A percentile compares a stretch with the other conserved stretches of the same genome.
Evolutionary conservation across 108 stramenopile species (phyloP).

Genomic region (Nannochloropsis gaditana): DNA sequence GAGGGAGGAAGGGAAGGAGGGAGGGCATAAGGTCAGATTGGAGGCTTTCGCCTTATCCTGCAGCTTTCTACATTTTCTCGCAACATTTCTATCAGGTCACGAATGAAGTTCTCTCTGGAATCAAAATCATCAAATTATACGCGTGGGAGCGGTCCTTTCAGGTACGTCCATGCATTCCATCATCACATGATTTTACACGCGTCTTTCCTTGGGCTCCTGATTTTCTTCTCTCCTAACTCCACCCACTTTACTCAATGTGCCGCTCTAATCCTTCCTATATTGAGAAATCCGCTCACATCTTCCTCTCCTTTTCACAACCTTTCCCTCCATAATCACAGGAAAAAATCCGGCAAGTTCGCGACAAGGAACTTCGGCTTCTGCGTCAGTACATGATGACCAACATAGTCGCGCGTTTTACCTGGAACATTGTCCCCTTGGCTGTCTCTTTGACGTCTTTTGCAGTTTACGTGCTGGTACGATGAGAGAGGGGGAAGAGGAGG

Average conservation of each 20-base stretch:
- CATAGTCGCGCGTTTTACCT: slow-evolving; percentile 44
- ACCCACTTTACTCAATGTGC: no score
- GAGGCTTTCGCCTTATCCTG: neutral
- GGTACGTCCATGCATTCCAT: no score
- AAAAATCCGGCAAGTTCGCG: slow-evolving; percentile 52
- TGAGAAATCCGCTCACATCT: neutral
- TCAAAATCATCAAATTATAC: slow-evolving; percentile 87
- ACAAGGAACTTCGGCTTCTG: slow-evolving; percentile 63
- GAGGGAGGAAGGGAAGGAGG: neutral
- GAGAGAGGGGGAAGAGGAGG: neutral
- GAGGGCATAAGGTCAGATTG: neutral
- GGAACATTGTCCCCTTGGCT: slow-evolving; percentile 60
- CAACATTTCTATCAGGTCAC: slow-evolving; percentile 43
- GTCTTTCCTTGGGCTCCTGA: neutral
- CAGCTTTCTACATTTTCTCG: neutral
- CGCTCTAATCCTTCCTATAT: neutral
- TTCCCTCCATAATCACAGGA: neutral
- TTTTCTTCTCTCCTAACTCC: neutral
- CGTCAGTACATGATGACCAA: slow-evolving; percentile 51
- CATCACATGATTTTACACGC: no score
- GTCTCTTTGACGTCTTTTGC: slow-evolving; percentile 84
- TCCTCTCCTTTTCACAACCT: slow-evolving; percentile 2
- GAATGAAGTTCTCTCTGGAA: slow-evolving; percentile 69
- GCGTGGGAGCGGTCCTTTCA: slow-evolving; percentile 73
- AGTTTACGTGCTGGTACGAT: slow-evolving; percentile 58